Percentiles rank a stretch among this genome's conserved stretches.
These are phyloP conservation scores for Yamadazyma endophytica DNA, from an alignment of 805 yeast species.

Conservation along the genomic window DNA sequence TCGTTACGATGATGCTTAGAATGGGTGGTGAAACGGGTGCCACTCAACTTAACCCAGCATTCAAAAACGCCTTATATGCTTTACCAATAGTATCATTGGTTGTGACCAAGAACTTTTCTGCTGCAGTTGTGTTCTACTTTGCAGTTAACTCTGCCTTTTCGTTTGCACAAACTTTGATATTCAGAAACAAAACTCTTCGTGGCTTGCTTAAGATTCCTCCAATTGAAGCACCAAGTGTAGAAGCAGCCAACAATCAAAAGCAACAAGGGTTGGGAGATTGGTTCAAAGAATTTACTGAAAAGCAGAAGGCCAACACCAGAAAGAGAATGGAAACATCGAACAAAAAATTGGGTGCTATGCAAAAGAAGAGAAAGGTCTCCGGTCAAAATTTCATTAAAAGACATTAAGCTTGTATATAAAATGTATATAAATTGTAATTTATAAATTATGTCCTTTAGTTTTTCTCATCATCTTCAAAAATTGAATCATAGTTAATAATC, in stretches of 20 bases:
- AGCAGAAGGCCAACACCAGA: slow-evolving; percentile 27
- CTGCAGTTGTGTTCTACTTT: slow-evolving; percentile 83
- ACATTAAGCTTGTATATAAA: slow-evolving; percentile 19
- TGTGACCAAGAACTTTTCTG: slow-evolving; percentile 82
- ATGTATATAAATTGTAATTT: neutral
- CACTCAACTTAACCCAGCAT: slow-evolving; percentile 50
- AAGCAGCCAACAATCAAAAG: slow-evolving; percentile 24
- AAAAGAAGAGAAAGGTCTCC: slow-evolving; percentile 27
- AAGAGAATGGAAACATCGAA: slow-evolving; percentile 31
- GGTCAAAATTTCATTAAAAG: slow-evolving; percentile 36
- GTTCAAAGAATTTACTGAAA: slow-evolving; percentile 30
- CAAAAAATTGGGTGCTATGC: slow-evolving; percentile 33
- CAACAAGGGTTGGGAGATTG: slow-evolving; percentile 32
- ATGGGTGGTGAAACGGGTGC: slow-evolving; percentile 93
- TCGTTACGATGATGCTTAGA: slow-evolving; percentile 70
- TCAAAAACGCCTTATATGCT: slow-evolving; percentile 61
- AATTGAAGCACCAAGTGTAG: slow-evolving; percentile 46
- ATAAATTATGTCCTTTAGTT: neutral
- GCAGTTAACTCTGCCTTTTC: slow-evolving; percentile 77
- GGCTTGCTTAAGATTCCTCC: slow-evolving; percentile 49
- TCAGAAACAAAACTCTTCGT: slow-evolving; percentile 61
- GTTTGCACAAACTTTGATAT: slow-evolving; percentile 61
- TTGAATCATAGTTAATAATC: slow-evolving; percentile 37
- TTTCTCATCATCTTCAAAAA: slow-evolving; percentile 22
- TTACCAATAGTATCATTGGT: slow-evolving; percentile 81